Percentiles rank a stretch among this genome's conserved stretches.
Conservation (phyloP, 2,329 filamentous ascomycete species). For the Cephalotrichum gorgonifer region DNA sequence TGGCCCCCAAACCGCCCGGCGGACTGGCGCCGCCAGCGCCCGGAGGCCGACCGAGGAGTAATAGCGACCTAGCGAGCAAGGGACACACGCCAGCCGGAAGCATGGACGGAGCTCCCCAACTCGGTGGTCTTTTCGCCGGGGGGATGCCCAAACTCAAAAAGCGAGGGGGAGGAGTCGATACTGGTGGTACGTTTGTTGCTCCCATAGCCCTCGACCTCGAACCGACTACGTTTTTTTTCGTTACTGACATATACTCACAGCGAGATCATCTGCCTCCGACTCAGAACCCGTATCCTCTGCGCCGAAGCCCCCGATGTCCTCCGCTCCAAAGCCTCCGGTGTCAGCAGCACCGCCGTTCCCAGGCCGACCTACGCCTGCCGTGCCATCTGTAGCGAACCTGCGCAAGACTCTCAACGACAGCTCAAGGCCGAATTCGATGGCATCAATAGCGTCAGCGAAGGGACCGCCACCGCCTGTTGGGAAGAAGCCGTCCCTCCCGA, state of each 20-base stretch:
- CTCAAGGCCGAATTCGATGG: conserved; percentile 48
- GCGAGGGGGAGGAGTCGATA: conserved; percentile 68
- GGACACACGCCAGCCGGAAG: conserved; percentile 14
- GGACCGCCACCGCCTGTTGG: conserved; percentile 70
- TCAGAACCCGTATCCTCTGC: conserved; percentile 52
- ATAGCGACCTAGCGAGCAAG: conserved; percentile 59
- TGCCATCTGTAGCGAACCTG: conserved; percentile 46
- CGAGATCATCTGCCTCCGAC: conserved; percentile 54
- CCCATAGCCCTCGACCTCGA: no score
- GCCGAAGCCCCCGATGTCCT: conserved; percentile 40
- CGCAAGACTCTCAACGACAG: conserved; percentile 42
- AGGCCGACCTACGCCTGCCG: conserved; percentile 26
- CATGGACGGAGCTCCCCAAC: conserved; percentile 60
- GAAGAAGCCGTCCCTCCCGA: conserved; percentile 61
- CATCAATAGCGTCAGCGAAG: conserved; percentile 46
- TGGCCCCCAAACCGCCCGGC: conserved; percentile 42
- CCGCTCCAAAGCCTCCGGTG: conserved; percentile 50
- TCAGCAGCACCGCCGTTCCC: conserved; percentile 28
- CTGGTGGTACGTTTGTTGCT: conserved; percentile 36
- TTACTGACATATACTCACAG: conserved; percentile 7
- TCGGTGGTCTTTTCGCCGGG: conserved; percentile 81
- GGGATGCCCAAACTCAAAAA: conserved; percentile 95
- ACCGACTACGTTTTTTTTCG: no score
- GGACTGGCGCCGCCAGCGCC: conserved; percentile 64
- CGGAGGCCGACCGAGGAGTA: conserved; percentile 60